phyloP scores from a whole-genome alignment of 805 yeast genomes.

The Komagataella populi region DNA sequence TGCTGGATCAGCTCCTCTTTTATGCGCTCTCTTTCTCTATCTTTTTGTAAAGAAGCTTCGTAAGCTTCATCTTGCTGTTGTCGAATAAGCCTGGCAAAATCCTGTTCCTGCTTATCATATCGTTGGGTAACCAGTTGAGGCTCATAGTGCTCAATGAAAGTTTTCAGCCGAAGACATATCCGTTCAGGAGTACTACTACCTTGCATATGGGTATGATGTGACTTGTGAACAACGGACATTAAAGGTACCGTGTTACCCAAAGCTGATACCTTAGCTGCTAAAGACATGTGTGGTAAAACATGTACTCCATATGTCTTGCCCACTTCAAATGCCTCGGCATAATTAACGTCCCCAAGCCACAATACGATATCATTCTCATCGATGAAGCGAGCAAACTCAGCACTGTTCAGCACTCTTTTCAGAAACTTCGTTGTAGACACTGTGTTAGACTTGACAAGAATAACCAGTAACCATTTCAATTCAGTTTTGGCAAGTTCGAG shows the following conservation, averaged over 20 bases:
- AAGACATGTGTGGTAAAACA: conserved; percentile 39
- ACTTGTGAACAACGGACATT: conserved; percentile 32
- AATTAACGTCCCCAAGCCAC: conserved; percentile 51
- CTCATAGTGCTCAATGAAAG: conserved; percentile 37
- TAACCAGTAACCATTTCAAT: conserved; percentile 37
- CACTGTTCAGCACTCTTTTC: conserved; percentile 30
- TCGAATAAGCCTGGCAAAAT: conserved; percentile 40
- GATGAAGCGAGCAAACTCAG: conserved; percentile 23
- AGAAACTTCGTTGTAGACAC: conserved; percentile 27
- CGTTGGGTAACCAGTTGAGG: conserved; percentile 50
- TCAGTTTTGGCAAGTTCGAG: conserved; percentile 22
- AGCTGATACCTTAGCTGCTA: conserved; percentile 42
- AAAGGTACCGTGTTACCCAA: conserved; percentile 32
- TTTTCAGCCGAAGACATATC: conserved; percentile 21
- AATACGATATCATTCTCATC: conserved; percentile 32
- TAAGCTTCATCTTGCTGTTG: conserved; percentile 59
- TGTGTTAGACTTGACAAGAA: conserved; percentile 33
- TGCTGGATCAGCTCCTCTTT: conserved; percentile 25
- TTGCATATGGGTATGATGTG: conserved; percentile 17
- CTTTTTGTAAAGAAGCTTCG: conserved; percentile 42
- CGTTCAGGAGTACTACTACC: conserved; percentile 10
- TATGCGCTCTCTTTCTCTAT: conserved; percentile 25
- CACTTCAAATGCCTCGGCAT: conserved; percentile 54
- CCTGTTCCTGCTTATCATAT: conserved; percentile 45
- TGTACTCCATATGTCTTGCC: conserved; percentile 40